Evolutionary conservation across 768 basidiomycete genomes (phyloP).

Genomic region (Sistotremastrum suecicum): DNA sequence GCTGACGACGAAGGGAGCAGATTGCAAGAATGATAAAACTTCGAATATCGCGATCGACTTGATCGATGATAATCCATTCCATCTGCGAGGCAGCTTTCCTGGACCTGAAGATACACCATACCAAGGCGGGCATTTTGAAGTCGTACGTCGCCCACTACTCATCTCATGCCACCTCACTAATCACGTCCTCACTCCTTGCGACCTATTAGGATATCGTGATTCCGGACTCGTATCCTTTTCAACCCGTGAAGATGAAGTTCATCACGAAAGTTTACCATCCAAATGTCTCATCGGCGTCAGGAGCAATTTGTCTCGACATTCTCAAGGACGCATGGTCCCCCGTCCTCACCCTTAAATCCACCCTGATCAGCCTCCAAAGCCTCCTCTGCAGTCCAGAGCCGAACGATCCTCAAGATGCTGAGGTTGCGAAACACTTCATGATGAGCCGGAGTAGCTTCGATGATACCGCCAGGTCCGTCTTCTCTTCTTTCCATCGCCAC

Average conservation of each 20-base stretch:
- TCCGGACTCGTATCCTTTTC: constrained; percentile 83
- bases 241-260: constrained; percentile 98
- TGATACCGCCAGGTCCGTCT: constrained; percentile 51
- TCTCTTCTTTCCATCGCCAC: too few species aligned
- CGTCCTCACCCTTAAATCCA: constrained; percentile 91
- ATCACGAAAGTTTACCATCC: constrained; percentile 95
- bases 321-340: constrained; percentile 89
- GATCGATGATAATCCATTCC: constrained; percentile 81
- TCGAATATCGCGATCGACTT: constrained; percentile 79
- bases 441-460: constrained; percentile 80
- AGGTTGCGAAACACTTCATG: constrained; percentile 94
- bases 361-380: constrained; percentile 87
- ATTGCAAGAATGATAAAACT: constrained; percentile 91
- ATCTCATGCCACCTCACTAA: constrained; percentile 4
- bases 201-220: constrained; percentile 73
- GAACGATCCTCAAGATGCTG: constrained; percentile 93
- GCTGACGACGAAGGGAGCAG: constrained; percentile 22
- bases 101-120: constrained; percentile 93
- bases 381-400: constrained; percentile 90
- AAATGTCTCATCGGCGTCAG: constrained; percentile 86
- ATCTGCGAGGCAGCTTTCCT: constrained; percentile 80
- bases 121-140: constrained; percentile 80
- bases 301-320: constrained; percentile 89
- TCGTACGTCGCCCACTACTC: constrained; percentile 37
- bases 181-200: neutral